Conservation (phyloP, 441 rosid genomes). For the Pelargonium fulgidum region DNA sequence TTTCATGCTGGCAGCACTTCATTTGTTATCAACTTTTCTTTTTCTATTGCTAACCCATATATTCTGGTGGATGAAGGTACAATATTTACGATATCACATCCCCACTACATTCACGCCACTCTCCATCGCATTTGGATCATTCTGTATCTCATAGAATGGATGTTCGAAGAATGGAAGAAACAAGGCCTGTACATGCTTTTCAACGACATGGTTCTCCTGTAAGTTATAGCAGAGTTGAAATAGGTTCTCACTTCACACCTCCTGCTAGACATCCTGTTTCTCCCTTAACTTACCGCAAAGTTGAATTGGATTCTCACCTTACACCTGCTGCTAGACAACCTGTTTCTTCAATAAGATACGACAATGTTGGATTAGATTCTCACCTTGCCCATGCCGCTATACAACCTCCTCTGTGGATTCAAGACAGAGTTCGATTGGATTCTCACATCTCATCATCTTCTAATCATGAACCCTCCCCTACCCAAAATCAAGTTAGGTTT, state of each 20-base stretch:
- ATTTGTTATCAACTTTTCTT: not conserved
- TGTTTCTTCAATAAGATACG: not conserved
- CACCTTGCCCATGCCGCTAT: not conserved
- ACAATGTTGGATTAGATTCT: not conserved
- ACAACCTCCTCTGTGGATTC: not conserved
- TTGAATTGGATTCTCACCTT: not conserved
- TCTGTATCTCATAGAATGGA: not conserved
- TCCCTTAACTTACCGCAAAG: not conserved
- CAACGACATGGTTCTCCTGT: not conserved
- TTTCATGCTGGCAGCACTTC: not conserved
- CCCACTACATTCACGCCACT: not conserved
- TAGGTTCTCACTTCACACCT: slow-evolving; percentile 5
- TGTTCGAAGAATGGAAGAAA: slow-evolving; percentile 7
- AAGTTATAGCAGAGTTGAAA: not conserved
- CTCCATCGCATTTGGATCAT: slow-evolving; percentile 6
- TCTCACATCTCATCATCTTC: not conserved
- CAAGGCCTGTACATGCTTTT: not conserved
- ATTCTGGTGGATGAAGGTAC: not conserved
- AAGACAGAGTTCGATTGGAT: not conserved
- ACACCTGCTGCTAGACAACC: slow-evolving; percentile 5
- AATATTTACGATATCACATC: not conserved
- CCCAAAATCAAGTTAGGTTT: slow-evolving; percentile 12
- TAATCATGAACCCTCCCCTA: not conserved
- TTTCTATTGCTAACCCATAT: not conserved
- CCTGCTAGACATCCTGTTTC: slow-evolving; percentile 1